A percentile compares a stretch with the other conserved stretches of the same genome.
phyloP scores from a whole-genome alignment of 192 early-diverging fungal genomes.

The Backusella sp. region DNA sequence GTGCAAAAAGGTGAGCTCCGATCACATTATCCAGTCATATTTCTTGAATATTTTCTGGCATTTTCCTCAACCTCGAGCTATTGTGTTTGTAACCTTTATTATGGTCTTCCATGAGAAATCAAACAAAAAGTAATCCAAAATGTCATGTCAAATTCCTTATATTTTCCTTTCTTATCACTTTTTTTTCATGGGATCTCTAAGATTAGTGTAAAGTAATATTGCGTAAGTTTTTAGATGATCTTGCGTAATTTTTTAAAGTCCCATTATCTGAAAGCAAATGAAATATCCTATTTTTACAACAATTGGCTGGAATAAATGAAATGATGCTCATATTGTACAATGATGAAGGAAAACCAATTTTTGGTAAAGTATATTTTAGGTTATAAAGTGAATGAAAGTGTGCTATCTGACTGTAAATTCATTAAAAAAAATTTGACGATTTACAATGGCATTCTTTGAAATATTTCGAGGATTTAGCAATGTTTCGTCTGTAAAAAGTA shows the following conservation, averaged over 20 bases:
- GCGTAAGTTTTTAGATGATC: not conserved
- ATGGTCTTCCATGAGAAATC: no score
- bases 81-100: not conserved
- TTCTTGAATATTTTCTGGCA: not conserved
- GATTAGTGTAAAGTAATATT: not conserved
- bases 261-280: not conserved
- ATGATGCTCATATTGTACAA: not conserved
- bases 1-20: not conserved
- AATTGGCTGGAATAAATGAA: not conserved
- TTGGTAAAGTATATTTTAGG: not conserved
- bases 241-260: not conserved
- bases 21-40: not conserved
- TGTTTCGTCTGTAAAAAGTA: not conserved
- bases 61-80: not conserved
- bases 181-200: not conserved
- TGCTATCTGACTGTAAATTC: not conserved
- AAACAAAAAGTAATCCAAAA: not conserved
- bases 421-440: not conserved
- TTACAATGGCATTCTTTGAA: not conserved
- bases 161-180: not conserved
- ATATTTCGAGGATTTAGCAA: not conserved
- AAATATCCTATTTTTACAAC: not conserved
- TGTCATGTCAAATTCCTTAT: not conserved
- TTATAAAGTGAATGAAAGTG: not conserved
- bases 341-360: not conserved